These are phyloP conservation scores for Coemansia guatemalensis DNA, from an alignment of 192 early-diverging fungal species.

Conservation along the genomic window DNA sequence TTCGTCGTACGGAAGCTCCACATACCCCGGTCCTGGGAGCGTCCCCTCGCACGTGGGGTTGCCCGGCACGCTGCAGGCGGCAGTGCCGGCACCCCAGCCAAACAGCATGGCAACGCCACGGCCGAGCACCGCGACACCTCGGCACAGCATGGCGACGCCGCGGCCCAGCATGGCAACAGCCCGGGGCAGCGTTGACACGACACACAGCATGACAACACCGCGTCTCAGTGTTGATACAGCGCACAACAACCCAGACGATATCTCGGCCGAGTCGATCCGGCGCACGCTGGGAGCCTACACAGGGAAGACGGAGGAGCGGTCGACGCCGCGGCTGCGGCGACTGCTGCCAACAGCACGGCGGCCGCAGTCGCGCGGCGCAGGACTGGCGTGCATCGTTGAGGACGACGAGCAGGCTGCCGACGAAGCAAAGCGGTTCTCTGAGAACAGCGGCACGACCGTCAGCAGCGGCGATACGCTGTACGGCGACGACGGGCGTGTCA, in stretches of 20 bases:
- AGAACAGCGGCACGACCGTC: constrained; percentile 50
- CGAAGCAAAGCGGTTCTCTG: constrained; percentile 44
- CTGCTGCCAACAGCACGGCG: constrained; percentile 22
- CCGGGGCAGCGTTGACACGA: constrained; percentile 2
- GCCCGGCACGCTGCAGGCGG: background rate
- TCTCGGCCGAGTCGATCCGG: constrained; percentile 33
- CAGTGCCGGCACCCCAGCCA: background rate
- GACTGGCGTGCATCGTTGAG: constrained; percentile 36
- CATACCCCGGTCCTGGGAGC: background rate
- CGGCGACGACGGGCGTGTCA: constrained; percentile 1
- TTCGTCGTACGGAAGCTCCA: too few relatives aligned
- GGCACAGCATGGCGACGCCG: constrained; percentile 1
- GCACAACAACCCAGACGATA: constrained; percentile 19
- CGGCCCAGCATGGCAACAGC: background rate
- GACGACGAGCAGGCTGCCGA: constrained; percentile 35
- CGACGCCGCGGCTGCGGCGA: constrained; percentile 36
- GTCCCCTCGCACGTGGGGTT: background rate
- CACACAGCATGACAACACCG: constrained; percentile 4
- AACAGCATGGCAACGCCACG: constrained; percentile 2
- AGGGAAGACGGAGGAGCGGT: constrained; percentile 17
- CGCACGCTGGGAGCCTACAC: constrained; percentile 32
- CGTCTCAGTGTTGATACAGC: constrained; percentile 1
- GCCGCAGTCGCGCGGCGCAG: constrained; percentile 10
- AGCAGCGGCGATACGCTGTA: constrained; percentile 35
- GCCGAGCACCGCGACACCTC: constrained; percentile 8